Evolutionary conservation across 2,329 filamentous ascomycete genomes (phyloP), one percentile per base, ranked within the genome.

Genomic region (Pestalotiopsis fici): DNA sequence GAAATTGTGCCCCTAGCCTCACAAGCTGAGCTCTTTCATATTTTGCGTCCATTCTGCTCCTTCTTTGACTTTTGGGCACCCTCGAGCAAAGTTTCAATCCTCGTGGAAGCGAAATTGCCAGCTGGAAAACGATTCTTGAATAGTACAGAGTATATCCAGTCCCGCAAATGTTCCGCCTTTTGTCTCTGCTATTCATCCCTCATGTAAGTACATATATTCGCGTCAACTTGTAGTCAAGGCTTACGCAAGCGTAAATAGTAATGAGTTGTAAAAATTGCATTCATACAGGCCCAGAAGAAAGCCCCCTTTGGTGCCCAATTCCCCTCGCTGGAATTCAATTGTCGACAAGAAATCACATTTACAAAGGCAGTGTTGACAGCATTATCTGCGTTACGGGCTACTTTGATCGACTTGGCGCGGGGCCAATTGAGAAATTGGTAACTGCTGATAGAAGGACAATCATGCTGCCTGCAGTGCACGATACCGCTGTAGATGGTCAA

Each of bases 381-480:
- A 62, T 82, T 79, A 74, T 82, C 82, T 11, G 75, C 70, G 59
- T 77, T 78, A 13, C 68, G 66, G 15, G 63, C 68, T 35, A 67
- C 43, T 27, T 63, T 64, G n/a, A 69, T 64, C 12, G 68, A 64
- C 68, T 68, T 68, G 39, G 65, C 55, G 28, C 64, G 28, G 4
- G 83, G 78, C n/a, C 84, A 35, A 85, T 77, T 2, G 81, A 83
- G 67, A 81, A 76, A 73, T 82, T 82, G 71, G 84, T 84, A 3
- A 79, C 75, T 60, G 81, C 78, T 4, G 79, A 81, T 50, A 80
- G 80, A 6, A 84, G 72, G 12, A 86, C 70, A 0, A 84, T 76
- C 65, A 86, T 74, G 4, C 79, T 78, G 0, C 81, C 83, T 2
- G 80, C 79, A 0, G 78, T 78, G 75, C 78, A 80, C 75, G 50